Evolutionary conservation across 75 land plant genomes (phyloP).

Genomic region (Cryptomeria japonica): DNA sequence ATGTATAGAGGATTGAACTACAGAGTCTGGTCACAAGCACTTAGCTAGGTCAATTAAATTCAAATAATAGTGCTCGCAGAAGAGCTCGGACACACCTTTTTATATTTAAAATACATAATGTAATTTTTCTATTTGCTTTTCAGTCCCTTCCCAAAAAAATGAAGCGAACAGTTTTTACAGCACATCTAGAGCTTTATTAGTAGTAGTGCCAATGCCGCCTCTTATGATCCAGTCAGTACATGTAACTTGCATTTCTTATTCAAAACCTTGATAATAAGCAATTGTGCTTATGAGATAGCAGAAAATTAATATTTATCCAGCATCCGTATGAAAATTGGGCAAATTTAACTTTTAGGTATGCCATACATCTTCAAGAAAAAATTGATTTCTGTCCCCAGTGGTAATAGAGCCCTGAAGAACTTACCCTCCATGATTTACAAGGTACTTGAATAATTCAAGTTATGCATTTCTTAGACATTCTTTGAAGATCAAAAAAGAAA

Average conservation of each 20-base stretch:
- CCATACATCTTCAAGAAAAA: background rate
- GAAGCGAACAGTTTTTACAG: background rate
- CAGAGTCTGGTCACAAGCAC: background rate
- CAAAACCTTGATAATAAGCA: background rate
- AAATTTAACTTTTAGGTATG: background rate
- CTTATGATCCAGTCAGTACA: background rate
- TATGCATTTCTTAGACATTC: background rate
- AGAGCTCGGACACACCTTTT: background rate
- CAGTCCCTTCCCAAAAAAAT: too few species aligned
- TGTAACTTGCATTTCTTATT: background rate
- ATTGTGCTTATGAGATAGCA: background rate
- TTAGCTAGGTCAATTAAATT: background rate
- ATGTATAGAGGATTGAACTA: background rate
- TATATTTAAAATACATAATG: too few species aligned
- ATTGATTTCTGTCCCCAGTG: background rate
- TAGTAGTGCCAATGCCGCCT: background rate
- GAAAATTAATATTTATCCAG: background rate
- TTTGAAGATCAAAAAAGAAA: background rate
- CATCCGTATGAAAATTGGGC: background rate
- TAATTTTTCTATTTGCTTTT: too few species aligned
- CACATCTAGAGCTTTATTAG: background rate
- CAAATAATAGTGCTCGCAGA: background rate
- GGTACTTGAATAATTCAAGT: background rate
- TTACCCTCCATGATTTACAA: background rate
- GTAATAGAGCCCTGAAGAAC: background rate